Conservation (phyloP, 768 basidiomycete species). For the Suillus hirtellus region DNA sequence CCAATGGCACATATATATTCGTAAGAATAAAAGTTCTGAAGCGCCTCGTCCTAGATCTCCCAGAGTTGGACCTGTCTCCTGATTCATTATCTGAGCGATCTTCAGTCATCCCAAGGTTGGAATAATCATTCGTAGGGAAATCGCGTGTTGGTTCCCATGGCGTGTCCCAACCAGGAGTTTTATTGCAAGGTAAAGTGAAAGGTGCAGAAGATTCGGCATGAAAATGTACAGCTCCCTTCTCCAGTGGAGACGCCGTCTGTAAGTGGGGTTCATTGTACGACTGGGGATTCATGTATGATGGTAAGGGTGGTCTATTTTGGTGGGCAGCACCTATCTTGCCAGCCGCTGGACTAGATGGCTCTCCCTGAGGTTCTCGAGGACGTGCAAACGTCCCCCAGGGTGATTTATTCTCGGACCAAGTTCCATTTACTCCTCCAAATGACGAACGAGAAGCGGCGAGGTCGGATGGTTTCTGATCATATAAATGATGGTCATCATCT, state of each 20-base stretch:
- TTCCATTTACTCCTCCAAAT: slow-evolving; percentile 32
- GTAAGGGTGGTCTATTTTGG: slow-evolving; percentile 53
- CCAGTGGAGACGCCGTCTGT: background rate
- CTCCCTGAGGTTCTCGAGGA: slow-evolving; percentile 42
- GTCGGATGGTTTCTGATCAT: slow-evolving; percentile 51
- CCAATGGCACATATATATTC: slow-evolving; percentile 79
- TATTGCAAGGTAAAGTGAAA: slow-evolving; percentile 54
- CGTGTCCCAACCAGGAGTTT: slow-evolving; percentile 66
- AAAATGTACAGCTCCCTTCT: background rate
- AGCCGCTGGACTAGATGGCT: slow-evolving; percentile 23
- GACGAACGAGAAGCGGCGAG: slow-evolving; percentile 54
- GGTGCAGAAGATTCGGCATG: slow-evolving; percentile 24
- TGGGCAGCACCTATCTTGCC: slow-evolving; percentile 37
- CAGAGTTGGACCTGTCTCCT: slow-evolving; percentile 27
- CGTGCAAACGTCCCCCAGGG: slow-evolving; percentile 79
- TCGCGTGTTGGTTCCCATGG: slow-evolving; percentile 45
- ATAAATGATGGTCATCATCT: slow-evolving; percentile 37
- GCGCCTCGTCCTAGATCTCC: slow-evolving; percentile 43
- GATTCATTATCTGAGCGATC: slow-evolving; percentile 30
- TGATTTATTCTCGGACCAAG: slow-evolving; percentile 38
- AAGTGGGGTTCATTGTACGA: background rate
- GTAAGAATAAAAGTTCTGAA: slow-evolving; percentile 68
- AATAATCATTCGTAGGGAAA: slow-evolving; percentile 18
- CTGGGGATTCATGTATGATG: slow-evolving; percentile 35
- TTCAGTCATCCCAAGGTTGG: slow-evolving; percentile 11